Conservation (phyloP, 176 grass and related monocot species). For the Musa troglodytarum region DNA sequence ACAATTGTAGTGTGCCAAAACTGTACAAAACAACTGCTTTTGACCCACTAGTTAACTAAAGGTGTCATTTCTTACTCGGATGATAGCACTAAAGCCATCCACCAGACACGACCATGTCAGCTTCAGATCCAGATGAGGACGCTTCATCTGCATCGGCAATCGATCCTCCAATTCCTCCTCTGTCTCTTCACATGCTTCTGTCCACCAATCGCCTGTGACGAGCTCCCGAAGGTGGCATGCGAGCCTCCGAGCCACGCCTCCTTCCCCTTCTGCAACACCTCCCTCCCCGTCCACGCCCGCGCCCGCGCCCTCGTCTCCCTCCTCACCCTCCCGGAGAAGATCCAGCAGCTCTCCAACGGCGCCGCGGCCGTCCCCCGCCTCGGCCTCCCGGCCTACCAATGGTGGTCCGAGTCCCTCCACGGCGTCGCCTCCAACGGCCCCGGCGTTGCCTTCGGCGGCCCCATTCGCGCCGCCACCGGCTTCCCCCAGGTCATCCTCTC, state of each 20-base stretch:
- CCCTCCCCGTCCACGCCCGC: conserved; percentile 46
- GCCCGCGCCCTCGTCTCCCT: conserved; percentile 59
- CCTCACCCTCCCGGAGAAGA: conserved; percentile 86
- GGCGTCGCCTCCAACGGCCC: conserved; percentile 70
- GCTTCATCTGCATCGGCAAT: not conserved
- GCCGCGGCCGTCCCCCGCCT: conserved; percentile 61
- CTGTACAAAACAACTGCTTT: too few species aligned
- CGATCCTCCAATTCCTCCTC: conserved; percentile 1
- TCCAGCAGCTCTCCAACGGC: conserved; percentile 78
- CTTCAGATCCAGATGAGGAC: not conserved
- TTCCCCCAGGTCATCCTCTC: conserved; percentile 84
- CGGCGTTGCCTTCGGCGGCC: conserved; percentile 59
- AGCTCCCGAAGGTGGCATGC: conserved; percentile 34
- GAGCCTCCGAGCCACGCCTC: conserved; percentile 2
- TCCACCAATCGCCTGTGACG: not conserved
- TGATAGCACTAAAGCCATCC: not conserved
- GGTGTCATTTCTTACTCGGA: not conserved
- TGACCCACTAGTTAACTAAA: not conserved
- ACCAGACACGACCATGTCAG: not conserved
- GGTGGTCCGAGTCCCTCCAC: conserved; percentile 99
- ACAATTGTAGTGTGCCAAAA: too few species aligned
- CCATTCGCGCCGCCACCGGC: conserved; percentile 52
- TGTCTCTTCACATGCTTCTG: not conserved
- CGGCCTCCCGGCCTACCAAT: conserved; percentile 67
- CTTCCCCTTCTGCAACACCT: conserved; percentile 62